Percentiles rank a stretch among this genome's conserved stretches.
Conservation (phyloP, 169 alveolate genomes). For the Plasmodium gallinaceum region DNA sequence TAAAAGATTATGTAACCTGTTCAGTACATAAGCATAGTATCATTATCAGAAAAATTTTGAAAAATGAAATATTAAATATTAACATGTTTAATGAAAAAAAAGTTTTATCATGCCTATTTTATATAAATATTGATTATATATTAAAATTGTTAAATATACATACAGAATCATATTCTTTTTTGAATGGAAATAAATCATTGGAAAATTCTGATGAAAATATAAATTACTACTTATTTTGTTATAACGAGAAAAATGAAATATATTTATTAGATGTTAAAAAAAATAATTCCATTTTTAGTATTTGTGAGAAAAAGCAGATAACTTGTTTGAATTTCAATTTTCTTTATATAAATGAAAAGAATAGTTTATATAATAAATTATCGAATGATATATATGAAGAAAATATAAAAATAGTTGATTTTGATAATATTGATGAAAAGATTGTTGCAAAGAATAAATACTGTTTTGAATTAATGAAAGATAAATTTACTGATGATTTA, state of each 20-base stretch:
- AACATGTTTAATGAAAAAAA: conserved; percentile 61
- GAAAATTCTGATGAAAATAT: not conserved
- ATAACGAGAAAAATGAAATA: conserved; percentile 72
- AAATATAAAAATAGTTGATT: conserved; percentile 31
- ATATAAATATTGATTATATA: conserved; percentile 13
- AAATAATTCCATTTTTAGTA: conserved; percentile 28
- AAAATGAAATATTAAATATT: conserved; percentile 58
- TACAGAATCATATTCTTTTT: not conserved
- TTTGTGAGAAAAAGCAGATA: conserved; percentile 22
- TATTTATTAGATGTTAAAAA: conserved; percentile 33
- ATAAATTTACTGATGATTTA: not conserved
- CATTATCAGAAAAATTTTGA: conserved; percentile 43
- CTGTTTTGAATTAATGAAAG: conserved; percentile 48
- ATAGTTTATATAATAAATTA: conserved; percentile 55
- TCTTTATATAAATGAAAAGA: conserved; percentile 46
- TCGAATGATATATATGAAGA: conserved; percentile 28
- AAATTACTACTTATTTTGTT: conserved; percentile 4
- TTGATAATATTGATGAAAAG: conserved; percentile 18
- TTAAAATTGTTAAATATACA: not conserved
- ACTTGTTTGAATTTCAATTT: conserved; percentile 40
- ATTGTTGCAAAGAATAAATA: conserved; percentile 22
- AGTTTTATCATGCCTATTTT: conserved; percentile 67
- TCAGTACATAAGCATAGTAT: conserved; percentile 63
- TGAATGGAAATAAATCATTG: not conserved
- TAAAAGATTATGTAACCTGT: conserved; percentile 53